Percentiles rank a stretch among this genome's conserved stretches.
These are phyloP conservation scores for Apiospora phragmitis DNA, from an alignment of 2,329 filamentous ascomycete genomes.

Conservation along the genomic window DNA sequence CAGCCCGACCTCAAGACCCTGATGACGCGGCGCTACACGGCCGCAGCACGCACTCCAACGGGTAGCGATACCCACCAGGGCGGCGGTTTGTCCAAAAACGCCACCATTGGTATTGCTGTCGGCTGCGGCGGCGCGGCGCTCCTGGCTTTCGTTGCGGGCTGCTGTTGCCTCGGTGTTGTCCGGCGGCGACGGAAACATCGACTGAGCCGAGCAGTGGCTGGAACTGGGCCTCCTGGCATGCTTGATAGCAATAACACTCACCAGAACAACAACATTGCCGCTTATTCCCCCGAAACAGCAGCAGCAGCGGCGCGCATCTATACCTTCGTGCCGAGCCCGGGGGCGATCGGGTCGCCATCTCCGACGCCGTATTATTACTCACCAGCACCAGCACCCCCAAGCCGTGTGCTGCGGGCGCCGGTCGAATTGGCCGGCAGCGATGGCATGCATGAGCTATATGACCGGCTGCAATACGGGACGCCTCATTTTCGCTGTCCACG, in stretches of 20 bases:
- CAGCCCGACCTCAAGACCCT: constrained; percentile 52
- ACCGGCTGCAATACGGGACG: background rate
- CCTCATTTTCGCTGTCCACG: background rate
- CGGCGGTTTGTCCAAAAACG: background rate
- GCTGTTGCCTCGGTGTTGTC: background rate
- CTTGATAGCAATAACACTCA: background rate
- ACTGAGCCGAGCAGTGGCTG: background rate
- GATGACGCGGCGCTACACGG: constrained; percentile 50
- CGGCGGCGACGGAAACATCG: background rate
- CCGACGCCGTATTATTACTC: background rate
- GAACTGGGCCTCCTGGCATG: background rate
- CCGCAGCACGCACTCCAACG: constrained; percentile 50
- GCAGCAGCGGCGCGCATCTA: background rate
- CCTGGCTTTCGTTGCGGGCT: background rate
- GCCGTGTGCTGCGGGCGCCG: background rate
- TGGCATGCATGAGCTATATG: background rate
- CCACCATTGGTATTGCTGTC: constrained; percentile 9
- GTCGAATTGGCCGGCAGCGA: background rate
- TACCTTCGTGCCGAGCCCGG: background rate
- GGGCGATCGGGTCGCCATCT: background rate
- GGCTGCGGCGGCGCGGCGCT: background rate
- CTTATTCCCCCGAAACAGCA: background rate
- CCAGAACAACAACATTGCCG: background rate
- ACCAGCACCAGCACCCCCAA: background rate
- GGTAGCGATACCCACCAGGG: constrained; percentile 33